These are phyloP conservation scores for Asclepias syriaca DNA, from an alignment of 257 asterid species.

Conservation along the genomic window DNA sequence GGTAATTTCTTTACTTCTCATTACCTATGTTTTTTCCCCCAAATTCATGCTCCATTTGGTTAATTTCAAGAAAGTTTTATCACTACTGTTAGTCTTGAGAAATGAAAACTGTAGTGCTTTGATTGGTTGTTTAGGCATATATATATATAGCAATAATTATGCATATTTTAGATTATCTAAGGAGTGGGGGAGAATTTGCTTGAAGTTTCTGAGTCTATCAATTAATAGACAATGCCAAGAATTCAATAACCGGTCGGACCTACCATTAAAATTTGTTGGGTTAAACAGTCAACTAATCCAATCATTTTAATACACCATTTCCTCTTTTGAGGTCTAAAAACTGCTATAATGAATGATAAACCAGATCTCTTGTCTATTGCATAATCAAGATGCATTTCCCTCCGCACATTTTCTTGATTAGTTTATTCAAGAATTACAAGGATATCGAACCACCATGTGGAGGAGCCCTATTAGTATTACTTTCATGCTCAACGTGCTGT, in stretches of 20 bases:
- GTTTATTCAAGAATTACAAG: not conserved
- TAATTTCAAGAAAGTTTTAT: not conserved
- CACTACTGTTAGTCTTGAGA: not conserved
- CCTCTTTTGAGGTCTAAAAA: slow-evolving; percentile 8
- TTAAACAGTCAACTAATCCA: slow-evolving; percentile 5
- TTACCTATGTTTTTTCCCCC: not conserved
- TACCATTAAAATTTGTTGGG: slow-evolving; percentile 27
- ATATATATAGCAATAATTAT: not conserved
- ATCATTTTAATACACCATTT: slow-evolving; percentile 3
- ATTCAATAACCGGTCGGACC: slow-evolving; percentile 11
- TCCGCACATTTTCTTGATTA: not conserved
- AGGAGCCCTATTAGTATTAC: not conserved
- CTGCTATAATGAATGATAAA: slow-evolving; percentile 3
- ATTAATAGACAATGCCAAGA: not conserved
- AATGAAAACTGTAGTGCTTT: not conserved
- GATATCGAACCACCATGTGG: not conserved
- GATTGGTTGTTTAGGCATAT: not conserved
- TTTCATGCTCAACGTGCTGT: not conserved
- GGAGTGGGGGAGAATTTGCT: slow-evolving; percentile 3
- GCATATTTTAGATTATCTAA: not conserved
- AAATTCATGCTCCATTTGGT: not conserved
- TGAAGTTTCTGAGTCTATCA: not conserved
- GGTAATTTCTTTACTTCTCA: slow-evolving; percentile 27
- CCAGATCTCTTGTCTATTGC: slow-evolving; percentile 6
- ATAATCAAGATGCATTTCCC: not conserved